Base-by-base conservation (phyloP, 805 yeast genomes). In the Jamesozyma lodderae region DNA sequence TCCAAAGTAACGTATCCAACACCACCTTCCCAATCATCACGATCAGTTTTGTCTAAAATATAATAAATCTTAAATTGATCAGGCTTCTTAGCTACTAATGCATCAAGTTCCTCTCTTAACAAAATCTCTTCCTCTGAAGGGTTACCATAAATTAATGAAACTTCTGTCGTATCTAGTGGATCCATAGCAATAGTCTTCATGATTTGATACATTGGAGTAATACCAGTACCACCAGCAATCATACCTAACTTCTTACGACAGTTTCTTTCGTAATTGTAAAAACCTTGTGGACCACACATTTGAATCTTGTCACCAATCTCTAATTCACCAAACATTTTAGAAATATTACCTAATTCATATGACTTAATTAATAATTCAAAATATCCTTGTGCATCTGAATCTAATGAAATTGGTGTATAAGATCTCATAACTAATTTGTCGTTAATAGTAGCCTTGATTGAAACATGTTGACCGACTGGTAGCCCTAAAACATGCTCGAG, bases 181-280 rank as follows among this genome's bases (percentile, higher is more conserved):
- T 88, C 77, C 41, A 68, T 65, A 51, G 78, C 77, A 48, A 88
- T 79, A 11, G 94, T 83, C 50, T 83, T 81, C 49, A 88, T 77
- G 49, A 87, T 79, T 68, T 87, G 96, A 63, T 77, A 85, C 96
- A 87, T 87, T 59, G 96, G 96, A 6, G 96, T 81, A 53, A 87
- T 81, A 60, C 96, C 96, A 27, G 96, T 85, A 55, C 96, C 97
- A 49, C 96, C 96, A 30, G 95, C 94, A 48, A 90, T 78, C 96
- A 88, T 88, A 38, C 81, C 86, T 42, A 88, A 70, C 43, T 73
- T 70, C 41, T 70, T 66, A 41, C 74, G 78, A 78, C 81, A 77
- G 64, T 83, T 84, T 49, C 94, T 86, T 37, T 75, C 68, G 66
- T 88, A 88, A 44, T 77, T 72, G 69, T 83, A 86, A 53, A 76